Evolutionary conservation across 2,329 filamentous ascomycete genomes (phyloP).

Genomic region (Aspergillus pseudoviridinutans): DNA sequence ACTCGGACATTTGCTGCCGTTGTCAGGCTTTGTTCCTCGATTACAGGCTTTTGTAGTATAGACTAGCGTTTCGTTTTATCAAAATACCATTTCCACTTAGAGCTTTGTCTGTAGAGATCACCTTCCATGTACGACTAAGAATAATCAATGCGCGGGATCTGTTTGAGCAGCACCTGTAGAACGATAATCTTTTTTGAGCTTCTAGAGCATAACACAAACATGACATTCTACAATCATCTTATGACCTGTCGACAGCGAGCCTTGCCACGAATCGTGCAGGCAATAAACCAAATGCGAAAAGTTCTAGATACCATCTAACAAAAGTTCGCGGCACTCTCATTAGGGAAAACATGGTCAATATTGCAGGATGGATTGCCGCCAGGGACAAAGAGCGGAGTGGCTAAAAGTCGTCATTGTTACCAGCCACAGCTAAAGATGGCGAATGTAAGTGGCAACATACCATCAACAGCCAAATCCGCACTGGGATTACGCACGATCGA

Average conservation of each 20-base stretch:
- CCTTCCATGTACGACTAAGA: not conserved
- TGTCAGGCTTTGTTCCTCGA: not conserved
- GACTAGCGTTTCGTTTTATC: not conserved
- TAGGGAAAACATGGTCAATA: conserved; percentile 6
- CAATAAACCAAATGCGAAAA: not conserved
- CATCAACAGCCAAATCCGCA: conserved; percentile 27
- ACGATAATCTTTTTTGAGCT: not conserved
- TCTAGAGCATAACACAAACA: not conserved
- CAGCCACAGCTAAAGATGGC: not conserved
- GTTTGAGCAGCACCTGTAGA: not conserved
- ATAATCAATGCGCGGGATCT: not conserved
- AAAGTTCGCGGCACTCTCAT: not conserved
- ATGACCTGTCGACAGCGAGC: not conserved
- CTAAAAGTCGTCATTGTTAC: conserved; percentile 1
- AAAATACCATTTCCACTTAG: not conserved
- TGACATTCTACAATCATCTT: not conserved
- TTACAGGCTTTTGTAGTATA: not conserved
- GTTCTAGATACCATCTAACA: not conserved
- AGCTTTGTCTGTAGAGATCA: not conserved
- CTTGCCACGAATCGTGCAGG: not conserved
- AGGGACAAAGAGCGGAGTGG: conserved; percentile 6
- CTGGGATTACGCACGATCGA: conserved; percentile 30
- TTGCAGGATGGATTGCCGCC: conserved; percentile 2
- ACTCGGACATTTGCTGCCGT: not conserved
- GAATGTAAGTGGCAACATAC: conserved; percentile 19